These are phyloP conservation scores for Fusarium sp. DNA, from an alignment of 2,329 filamentous ascomycete species.

Conservation along the genomic window DNA sequence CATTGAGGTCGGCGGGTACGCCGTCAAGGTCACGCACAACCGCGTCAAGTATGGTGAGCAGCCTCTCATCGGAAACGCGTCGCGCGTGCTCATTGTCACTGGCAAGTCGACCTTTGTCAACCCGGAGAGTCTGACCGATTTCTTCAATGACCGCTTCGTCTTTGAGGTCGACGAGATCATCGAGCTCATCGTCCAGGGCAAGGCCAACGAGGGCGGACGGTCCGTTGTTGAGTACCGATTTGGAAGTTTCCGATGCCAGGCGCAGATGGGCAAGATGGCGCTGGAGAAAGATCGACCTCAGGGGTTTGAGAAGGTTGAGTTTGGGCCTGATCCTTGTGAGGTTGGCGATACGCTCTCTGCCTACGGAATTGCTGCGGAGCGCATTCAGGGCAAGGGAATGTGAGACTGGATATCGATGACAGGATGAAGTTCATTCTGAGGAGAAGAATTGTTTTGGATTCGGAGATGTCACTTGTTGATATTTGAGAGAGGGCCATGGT, in stretches of 20 bases:
- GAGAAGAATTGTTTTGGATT: constrained; percentile 3
- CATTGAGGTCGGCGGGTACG: constrained; percentile 52
- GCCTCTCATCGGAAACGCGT: constrained; percentile 47
- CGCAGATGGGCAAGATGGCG: constrained; percentile 59
- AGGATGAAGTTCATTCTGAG: neutral
- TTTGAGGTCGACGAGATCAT: constrained; percentile 61
- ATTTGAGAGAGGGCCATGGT: neutral
- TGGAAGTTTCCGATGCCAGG: constrained; percentile 66
- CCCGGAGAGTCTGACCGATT: constrained; percentile 50
- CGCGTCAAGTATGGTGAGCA: constrained; percentile 57
- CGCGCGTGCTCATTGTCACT: constrained; percentile 63
- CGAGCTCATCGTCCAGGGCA: constrained; percentile 43
- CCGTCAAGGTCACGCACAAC: constrained; percentile 58
- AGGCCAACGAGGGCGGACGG: constrained; percentile 33
- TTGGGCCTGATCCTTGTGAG: constrained; percentile 54
- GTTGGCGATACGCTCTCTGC: constrained; percentile 49
- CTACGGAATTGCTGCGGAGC: constrained; percentile 48
- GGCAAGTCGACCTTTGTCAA: constrained; percentile 60
- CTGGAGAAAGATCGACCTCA: constrained; percentile 51
- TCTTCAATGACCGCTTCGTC: constrained; percentile 57
- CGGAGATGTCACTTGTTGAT: constrained; percentile 10
- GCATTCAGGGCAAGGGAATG: constrained; percentile 50
- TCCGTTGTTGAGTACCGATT: constrained; percentile 63
- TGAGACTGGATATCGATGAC: constrained; percentile 18
- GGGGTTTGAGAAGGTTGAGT: constrained; percentile 54